These are phyloP conservation scores for Penicillium polonicum DNA, from an alignment of 2,329 filamentous ascomycete genomes.

Conservation along the genomic window DNA sequence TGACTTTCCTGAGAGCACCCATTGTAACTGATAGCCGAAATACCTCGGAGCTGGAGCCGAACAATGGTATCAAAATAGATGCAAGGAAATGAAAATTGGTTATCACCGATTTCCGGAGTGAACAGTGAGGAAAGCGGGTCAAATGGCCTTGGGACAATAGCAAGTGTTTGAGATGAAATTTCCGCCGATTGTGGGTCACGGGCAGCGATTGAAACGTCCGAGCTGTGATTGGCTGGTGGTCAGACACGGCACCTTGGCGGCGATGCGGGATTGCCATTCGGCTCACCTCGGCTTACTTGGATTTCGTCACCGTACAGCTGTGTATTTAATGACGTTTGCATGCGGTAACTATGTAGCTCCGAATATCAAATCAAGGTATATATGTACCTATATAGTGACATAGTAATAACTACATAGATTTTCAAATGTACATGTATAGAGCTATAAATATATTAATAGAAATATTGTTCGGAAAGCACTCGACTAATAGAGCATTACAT, in stretches of 20 bases:
- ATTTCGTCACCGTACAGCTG: slow-evolving; percentile 29
- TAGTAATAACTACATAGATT: too few relatives aligned
- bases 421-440: neutral
- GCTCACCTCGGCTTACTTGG: slow-evolving; percentile 38
- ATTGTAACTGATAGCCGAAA: slow-evolving; percentile 47
- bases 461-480: neutral
- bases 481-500: neutral
- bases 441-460: neutral
- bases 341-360: slow-evolving; percentile 5
- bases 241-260: slow-evolving; percentile 14
- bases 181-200: slow-evolving; percentile 28
- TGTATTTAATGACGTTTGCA: slow-evolving; percentile 28
- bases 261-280: slow-evolving; percentile 31
- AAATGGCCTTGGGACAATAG: slow-evolving; percentile 7
- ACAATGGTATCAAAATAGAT: slow-evolving; percentile 16
- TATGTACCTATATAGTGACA: too few relatives aligned
- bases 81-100: slow-evolving; percentile 22
- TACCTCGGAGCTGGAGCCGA: slow-evolving; percentile 18
- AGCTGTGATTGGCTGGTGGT: slow-evolving; percentile 28
- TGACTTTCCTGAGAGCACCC: slow-evolving; percentile 67
- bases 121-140: slow-evolving; percentile 31
- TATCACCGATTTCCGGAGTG: slow-evolving; percentile 41
- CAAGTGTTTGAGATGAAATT: slow-evolving; percentile 25
- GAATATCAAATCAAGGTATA: neutral
- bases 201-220: slow-evolving; percentile 27